Percentiles rank a stretch among this genome's conserved stretches.
Evolutionary conservation across 2,329 filamentous ascomycete genomes (phyloP).

Genomic region (Cladosporium sp.): DNA sequence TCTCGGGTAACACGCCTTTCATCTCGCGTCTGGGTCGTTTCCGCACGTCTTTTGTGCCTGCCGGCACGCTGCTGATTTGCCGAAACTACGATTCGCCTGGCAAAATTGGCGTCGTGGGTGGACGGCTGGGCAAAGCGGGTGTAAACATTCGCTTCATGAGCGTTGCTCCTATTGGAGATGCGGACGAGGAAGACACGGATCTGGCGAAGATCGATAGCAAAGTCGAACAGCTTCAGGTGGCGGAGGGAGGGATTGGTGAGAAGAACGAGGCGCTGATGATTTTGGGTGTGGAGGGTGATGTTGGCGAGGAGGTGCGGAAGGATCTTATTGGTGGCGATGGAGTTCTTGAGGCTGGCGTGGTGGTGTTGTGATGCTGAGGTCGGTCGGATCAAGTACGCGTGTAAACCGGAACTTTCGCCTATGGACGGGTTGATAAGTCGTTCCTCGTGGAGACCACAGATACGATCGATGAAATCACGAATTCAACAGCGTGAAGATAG

Average conservation of each 20-base stretch:
- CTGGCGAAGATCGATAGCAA: conserved; percentile 14
- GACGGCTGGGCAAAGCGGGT: conserved; percentile 61
- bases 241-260: conserved; percentile 27
- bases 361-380: conserved; percentile 45
- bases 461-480: no score
- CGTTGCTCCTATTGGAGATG: conserved; percentile 56
- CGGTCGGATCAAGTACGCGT: no score
- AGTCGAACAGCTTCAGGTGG: conserved; percentile 19
- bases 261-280: conserved; percentile 76
- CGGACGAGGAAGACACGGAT: conserved; percentile 17
- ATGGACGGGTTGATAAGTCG: no score
- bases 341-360: conserved; percentile 50
- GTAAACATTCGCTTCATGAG: conserved; percentile 82
- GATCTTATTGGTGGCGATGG: conserved; percentile 48
- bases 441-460: no score
- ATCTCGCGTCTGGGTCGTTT: conserved; percentile 73
- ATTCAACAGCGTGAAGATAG: no score
- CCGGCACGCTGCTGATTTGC: conserved; percentile 71
- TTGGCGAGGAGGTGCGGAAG: conserved; percentile 53
- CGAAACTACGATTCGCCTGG: conserved; percentile 78
- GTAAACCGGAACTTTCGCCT: no score
- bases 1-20: conserved; percentile 59
- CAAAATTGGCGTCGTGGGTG: conserved; percentile 77
- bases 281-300: conserved; percentile 64
- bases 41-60: conserved; percentile 66